Base-by-base conservation (phyloP, 2,329 filamentous ascomycete genomes). In the Arachnomyces sp. region DNA sequence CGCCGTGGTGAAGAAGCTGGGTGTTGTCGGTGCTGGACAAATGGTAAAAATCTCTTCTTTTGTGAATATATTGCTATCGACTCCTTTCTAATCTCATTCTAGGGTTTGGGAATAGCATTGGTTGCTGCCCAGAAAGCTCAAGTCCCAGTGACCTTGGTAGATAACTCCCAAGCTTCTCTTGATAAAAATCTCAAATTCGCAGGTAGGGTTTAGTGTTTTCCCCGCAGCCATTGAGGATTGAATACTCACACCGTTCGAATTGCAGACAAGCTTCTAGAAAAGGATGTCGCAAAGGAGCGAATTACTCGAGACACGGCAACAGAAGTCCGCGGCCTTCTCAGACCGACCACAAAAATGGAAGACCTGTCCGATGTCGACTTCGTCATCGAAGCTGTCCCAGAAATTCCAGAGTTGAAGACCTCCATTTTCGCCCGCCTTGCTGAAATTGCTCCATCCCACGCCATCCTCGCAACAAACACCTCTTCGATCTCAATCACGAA, bases 401-500 rank as follows among this genome's bases (percentile, higher is more conserved):
- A 95, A 71, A 90, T 95, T 40, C 82, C 85, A 31, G 72, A 82
- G 38, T 77, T 98, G 48, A 98, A 98, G 67, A 80, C 81, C 50
- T 79, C 81, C 49, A 93, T 98, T 51, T 98, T 98, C 68, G 70
- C 78, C 49, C 75, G 83, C 56, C 75, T 98, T 8, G 88, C 89
- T 5, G 69, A 84, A 53, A 80, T 94, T 51, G 89, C 85, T 51
- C 82, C 87, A 8, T 71, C 81, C 38, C 87, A 96, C 59, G 80
- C 92, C 44, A 86, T 98, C 53, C 77, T 98, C 28, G 90, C 92
- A 4, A 98, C 92, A 47, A 98, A 98, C 71, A 98, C 92, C 5
- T 95, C 88, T n/a, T 95, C 88, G 46, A 98, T 98, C 60, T 90
- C 86, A 45, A 95, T 98, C 62, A 98, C 92, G 32, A 84, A 84